A percentile compares a stretch with the other conserved stretches of the same genome.
Evolutionary conservation across 1,139 yeast species (phyloP).

Genomic region (Yamadazyma atlantica): DNA sequence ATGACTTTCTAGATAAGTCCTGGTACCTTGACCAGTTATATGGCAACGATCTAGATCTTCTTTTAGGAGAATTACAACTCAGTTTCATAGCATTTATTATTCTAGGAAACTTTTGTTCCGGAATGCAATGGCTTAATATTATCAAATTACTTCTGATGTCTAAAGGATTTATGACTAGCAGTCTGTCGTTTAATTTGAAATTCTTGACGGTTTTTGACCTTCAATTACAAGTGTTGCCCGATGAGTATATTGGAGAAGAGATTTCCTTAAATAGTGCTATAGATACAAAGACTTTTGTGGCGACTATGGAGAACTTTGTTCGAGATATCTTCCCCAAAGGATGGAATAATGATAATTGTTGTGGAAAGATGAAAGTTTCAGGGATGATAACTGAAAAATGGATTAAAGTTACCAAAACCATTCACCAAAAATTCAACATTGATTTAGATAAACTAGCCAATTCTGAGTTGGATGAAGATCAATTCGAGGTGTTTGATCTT

Average conservation of each 20-base stretch:
- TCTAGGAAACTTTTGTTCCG: constrained; percentile 30
- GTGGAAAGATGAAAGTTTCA: constrained; percentile 21
- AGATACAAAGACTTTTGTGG: constrained; percentile 17
- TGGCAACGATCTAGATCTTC: constrained; percentile 20
- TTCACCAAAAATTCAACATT: constrained; percentile 17
- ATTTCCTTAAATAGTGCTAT: constrained; percentile 17
- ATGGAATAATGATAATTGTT: constrained; percentile 16
- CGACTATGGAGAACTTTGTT: constrained; percentile 21
- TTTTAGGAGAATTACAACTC: constrained; percentile 28
- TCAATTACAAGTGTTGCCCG: constrained; percentile 24
- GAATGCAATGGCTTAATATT: constrained; percentile 30
- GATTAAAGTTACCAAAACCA: constrained; percentile 13
- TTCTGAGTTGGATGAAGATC: constrained; percentile 17
- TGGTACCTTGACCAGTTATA: constrained; percentile 27
- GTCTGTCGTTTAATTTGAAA: constrained; percentile 14
- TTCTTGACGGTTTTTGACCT: constrained; percentile 16
- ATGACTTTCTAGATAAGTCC: constrained; percentile 26
- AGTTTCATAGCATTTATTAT: constrained; percentile 25
- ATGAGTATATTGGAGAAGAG: constrained; percentile 23
- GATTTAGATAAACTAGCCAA: constrained; percentile 13
- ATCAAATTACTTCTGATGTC: constrained; percentile 26
- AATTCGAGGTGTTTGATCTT: constrained; percentile 25
- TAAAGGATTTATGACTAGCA: constrained; percentile 11
- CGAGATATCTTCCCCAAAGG: constrained; percentile 17
- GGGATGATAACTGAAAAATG: constrained; percentile 23